Percentiles rank a stretch among this genome's conserved stretches.
Conservation (phyloP, 176 grass and related monocot genomes). For the Oryza glaberrima region DNA sequence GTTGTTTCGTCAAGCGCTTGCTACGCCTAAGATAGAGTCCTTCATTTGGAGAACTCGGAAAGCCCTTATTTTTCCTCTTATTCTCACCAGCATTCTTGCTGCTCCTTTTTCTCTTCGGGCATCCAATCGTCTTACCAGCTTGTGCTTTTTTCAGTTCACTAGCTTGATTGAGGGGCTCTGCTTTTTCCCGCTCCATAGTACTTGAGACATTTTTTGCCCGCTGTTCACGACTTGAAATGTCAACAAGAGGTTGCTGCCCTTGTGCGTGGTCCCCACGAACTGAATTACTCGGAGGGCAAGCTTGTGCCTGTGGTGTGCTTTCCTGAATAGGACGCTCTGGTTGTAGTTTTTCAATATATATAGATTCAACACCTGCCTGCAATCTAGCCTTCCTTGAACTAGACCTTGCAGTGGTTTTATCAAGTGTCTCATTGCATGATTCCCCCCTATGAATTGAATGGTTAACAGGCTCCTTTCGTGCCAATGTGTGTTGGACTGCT, state of each 20-base stretch:
- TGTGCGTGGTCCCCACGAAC: background rate
- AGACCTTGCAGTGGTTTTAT: slow-evolving; percentile 10
- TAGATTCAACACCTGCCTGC: slow-evolving; percentile 9
- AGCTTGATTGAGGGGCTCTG: slow-evolving; percentile 8
- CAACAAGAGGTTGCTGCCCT: slow-evolving; percentile 2
- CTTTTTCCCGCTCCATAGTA: slow-evolving; percentile 4
- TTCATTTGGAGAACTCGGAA: slow-evolving; percentile 29
- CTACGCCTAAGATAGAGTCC: slow-evolving; percentile 40
- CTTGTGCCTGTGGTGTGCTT: slow-evolving; percentile 15
- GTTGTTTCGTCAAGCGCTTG: slow-evolving; percentile 28
- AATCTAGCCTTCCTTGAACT: slow-evolving; percentile 14
- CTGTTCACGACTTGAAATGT: background rate
- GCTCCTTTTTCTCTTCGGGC: slow-evolving; percentile 33
- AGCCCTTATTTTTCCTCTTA: slow-evolving; percentile 26
- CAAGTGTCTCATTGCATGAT: background rate
- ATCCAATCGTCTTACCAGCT: slow-evolving; percentile 24
- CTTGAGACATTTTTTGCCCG: slow-evolving; percentile 16
- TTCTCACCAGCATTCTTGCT: slow-evolving; percentile 12
- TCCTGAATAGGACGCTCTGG: slow-evolving; percentile 14
- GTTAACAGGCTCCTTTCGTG: slow-evolving; percentile 16
- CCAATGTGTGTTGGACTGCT: background rate
- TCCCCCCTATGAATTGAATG: slow-evolving; percentile 24
- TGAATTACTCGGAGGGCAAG: slow-evolving; percentile 2
- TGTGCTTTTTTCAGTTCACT: slow-evolving; percentile 8
- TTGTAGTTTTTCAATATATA: slow-evolving; percentile 5